A percentile compares a stretch with the other conserved stretches of the same genome.
Conservation (phyloP, 2,329 filamentous ascomycete species). For the Colletotrichum caudatum region DNA sequence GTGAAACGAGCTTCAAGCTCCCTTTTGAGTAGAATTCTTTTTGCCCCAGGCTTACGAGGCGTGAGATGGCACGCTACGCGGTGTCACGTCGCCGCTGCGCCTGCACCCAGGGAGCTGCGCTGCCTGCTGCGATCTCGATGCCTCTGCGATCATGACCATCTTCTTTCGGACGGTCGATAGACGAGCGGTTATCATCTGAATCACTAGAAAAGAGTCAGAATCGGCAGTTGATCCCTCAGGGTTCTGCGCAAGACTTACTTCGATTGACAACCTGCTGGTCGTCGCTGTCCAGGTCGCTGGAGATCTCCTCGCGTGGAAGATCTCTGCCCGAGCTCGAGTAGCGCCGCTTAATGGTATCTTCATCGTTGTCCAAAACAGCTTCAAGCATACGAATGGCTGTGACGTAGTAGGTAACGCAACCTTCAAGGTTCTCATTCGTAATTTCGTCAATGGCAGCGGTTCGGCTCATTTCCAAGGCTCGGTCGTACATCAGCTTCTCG, state of each 20-base stretch:
- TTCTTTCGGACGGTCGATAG: constrained; percentile 70
- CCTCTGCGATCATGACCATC: constrained; percentile 70
- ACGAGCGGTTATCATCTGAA: constrained; percentile 71
- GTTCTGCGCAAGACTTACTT: constrained; percentile 62
- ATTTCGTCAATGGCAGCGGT: constrained; percentile 96
- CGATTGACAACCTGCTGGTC: constrained; percentile 80
- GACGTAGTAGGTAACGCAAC: constrained; percentile 92
- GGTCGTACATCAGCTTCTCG: constrained; percentile 98
- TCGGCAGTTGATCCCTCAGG: no score
- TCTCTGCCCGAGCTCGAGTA: constrained; percentile 56
- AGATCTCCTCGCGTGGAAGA: constrained; percentile 55
- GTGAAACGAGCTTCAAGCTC: not conserved
- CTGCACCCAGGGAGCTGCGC: constrained; percentile 59
- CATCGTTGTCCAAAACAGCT: constrained; percentile 89
- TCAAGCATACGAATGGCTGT: constrained; percentile 96
- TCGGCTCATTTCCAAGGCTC: constrained; percentile 95
- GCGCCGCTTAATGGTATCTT: constrained; percentile 60
- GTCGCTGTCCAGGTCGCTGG: constrained; percentile 70
- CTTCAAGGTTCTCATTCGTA: constrained; percentile 85
- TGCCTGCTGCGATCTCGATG: constrained; percentile 62
- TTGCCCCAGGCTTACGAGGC: constrained; percentile 49
- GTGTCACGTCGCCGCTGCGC: constrained; percentile 68
- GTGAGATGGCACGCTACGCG: constrained; percentile 65
- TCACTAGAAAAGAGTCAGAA: constrained; percentile 60
- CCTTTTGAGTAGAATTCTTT: not conserved